Evolutionary conservation across 345 rosid genomes (phyloP).

Genomic region (Luvunga scandens): DNA sequence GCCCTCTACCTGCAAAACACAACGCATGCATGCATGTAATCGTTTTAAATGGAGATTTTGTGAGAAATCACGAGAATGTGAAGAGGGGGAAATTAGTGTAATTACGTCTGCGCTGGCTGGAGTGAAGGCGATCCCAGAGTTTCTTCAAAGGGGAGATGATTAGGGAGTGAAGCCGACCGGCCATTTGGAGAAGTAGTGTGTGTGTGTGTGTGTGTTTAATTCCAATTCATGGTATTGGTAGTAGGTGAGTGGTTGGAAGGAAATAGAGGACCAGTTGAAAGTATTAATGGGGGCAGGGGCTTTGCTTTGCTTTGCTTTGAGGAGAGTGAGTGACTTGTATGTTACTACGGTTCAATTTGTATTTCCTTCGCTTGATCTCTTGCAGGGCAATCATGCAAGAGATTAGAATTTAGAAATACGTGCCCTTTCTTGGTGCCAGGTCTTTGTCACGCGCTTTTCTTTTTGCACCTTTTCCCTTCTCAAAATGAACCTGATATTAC

Average conservation of each 20-base stretch:
- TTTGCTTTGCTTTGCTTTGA: not conserved
- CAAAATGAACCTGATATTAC: not conserved
- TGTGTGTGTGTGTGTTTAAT: not conserved
- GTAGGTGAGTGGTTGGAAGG: constrained; percentile 24
- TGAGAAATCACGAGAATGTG: too few species aligned
- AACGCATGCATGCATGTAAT: not conserved
- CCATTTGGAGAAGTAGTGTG: constrained; percentile 16
- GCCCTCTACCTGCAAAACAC: constrained; percentile 23
- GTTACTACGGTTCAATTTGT: not conserved
- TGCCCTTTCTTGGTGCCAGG: not conserved
- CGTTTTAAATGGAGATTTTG: too few species aligned
- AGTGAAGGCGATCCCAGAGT: constrained; percentile 28
- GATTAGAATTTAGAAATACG: not conserved
- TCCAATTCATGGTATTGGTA: not conserved
- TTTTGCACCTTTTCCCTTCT: too few species aligned
- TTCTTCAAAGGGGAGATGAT: constrained; percentile 35
- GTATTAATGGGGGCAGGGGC: not conserved
- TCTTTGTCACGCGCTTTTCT: not conserved
- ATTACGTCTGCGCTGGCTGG: constrained; percentile 17
- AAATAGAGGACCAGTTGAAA: constrained; percentile 14
- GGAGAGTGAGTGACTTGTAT: not conserved
- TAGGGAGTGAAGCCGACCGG: constrained; percentile 32
- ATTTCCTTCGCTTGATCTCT: not conserved
- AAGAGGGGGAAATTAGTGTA: too few species aligned
- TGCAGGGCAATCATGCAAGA: constrained; percentile 1